phyloP scores from a whole-genome alignment of 768 basidiomycete species.

The Boletellus ananas region DNA sequence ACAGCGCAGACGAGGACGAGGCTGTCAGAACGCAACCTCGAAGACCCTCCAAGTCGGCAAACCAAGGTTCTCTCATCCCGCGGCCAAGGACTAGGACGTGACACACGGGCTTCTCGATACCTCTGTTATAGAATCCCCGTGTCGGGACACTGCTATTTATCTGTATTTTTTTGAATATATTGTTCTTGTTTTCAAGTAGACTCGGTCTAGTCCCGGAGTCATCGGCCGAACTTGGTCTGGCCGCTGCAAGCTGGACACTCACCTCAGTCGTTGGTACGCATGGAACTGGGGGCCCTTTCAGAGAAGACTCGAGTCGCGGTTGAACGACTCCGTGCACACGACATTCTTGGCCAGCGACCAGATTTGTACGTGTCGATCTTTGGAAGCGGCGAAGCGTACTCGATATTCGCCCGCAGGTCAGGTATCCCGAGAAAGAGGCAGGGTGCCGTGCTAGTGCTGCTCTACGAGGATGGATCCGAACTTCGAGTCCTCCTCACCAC shows the following conservation, averaged over 20 bases:
- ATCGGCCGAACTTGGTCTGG: neutral
- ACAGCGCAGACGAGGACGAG: constrained; percentile 16
- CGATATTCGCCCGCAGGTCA: constrained; percentile 22
- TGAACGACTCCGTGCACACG: constrained; percentile 35
- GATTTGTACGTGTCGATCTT: constrained; percentile 49
- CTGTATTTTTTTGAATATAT: constrained; percentile 20
- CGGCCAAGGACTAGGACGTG: constrained; percentile 19
- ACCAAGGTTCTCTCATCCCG: constrained; percentile 24
- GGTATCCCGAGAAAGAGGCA: constrained; percentile 41
- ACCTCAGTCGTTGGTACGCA: neutral
- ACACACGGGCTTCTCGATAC: constrained; percentile 8
- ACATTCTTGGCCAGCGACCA: constrained; percentile 30
- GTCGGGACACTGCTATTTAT: constrained; percentile 23
- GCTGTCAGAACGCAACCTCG: neutral
- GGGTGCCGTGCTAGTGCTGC: constrained; percentile 74
- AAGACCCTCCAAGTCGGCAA: constrained; percentile 7
- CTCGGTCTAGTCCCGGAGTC: too few relatives aligned
- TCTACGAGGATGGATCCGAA: constrained; percentile 67
- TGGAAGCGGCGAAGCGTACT: neutral
- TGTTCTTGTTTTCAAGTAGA: neutral
- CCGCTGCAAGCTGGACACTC: neutral
- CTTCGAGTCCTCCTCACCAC: constrained; percentile 83
- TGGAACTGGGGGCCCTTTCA: constrained; percentile 15
- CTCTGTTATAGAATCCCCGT: neutral
- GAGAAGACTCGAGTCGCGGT: constrained; percentile 30